phyloP scores from a whole-genome alignment of 164 flowering plant genomes.

The Stephania yunnanensis region DNA sequence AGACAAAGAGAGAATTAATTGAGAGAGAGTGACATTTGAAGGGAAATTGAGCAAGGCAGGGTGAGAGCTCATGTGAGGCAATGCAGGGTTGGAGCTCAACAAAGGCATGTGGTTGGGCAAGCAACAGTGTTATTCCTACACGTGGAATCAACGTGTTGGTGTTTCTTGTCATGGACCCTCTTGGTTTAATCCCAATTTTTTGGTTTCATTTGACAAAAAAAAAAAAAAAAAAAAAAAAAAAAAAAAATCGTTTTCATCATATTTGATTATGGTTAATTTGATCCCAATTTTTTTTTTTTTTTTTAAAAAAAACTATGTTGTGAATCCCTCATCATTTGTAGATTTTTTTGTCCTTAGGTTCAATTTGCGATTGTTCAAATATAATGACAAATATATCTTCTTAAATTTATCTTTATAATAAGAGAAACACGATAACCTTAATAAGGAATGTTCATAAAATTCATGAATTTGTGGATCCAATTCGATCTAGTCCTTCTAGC shows the following conservation, averaged over 20 bases:
- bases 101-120: conserved; percentile 1
- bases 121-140: background rate
- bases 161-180: background rate
- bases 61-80: background rate
- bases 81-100: conserved; percentile 1
- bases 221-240: too few relatives aligned
- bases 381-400: too few relatives aligned
- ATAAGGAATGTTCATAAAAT: too few relatives aligned
- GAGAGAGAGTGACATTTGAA: conserved; percentile 2
- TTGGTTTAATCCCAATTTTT: background rate
- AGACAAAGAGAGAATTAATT: conserved; percentile 1
- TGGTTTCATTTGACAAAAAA: background rate
- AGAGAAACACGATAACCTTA: too few relatives aligned
- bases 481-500: too few relatives aligned
- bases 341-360: too few relatives aligned
- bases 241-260: background rate
- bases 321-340: too few relatives aligned
- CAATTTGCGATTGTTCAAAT: too few relatives aligned
- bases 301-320: too few relatives aligned
- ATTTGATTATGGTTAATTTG: background rate
- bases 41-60: background rate
- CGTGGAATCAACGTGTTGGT: background rate
- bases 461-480: too few relatives aligned
- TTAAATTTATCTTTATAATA: too few relatives aligned
- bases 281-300: background rate